A percentile compares a stretch with the other conserved stretches of the same genome.
phyloP scores from a whole-genome alignment of 331 rosid genomes.

The Malus hybrid region DNA sequence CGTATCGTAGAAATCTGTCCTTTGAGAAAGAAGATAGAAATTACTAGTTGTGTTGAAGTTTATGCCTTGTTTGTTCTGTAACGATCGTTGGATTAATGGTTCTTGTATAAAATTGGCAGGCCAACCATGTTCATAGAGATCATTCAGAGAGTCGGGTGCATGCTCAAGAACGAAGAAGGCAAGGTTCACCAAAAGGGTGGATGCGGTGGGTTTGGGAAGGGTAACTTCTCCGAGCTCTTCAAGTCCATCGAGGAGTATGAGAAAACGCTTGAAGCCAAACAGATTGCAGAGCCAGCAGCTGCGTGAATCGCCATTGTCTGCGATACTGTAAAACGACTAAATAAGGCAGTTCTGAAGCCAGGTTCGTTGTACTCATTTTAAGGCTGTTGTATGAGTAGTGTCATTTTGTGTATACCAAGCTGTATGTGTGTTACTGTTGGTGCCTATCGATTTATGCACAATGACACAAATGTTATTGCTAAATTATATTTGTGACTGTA shows the following conservation, averaged over 20 bases:
- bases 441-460: background rate
- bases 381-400: background rate
- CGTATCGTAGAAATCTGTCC: no score
- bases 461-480: background rate
- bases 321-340: background rate
- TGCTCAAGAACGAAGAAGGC: slow-evolving; percentile 72
- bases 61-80: no score
- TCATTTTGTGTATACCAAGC: background rate
- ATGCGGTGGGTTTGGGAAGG: slow-evolving; percentile 97
- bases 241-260: slow-evolving; percentile 93
- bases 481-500: background rate
- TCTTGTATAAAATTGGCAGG: slow-evolving; percentile 33
- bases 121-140: slow-evolving; percentile 90
- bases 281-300: slow-evolving; percentile 16
- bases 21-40: no score
- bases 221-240: slow-evolving; percentile 93
- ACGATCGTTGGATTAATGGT: background rate
- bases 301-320: slow-evolving; percentile 2
- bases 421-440: background rate
- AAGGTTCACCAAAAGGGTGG: slow-evolving; percentile 76
- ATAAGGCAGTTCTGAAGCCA: slow-evolving; percentile 11
- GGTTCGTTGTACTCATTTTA: background rate
- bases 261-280: slow-evolving; percentile 61
- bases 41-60: no score
- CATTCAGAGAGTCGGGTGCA: slow-evolving; percentile 93